Evolutionary conservation across 2,329 filamentous ascomycete genomes (phyloP), one percentile per base, ranked within the genome.

Genomic region (Diplocarpon mali): DNA sequence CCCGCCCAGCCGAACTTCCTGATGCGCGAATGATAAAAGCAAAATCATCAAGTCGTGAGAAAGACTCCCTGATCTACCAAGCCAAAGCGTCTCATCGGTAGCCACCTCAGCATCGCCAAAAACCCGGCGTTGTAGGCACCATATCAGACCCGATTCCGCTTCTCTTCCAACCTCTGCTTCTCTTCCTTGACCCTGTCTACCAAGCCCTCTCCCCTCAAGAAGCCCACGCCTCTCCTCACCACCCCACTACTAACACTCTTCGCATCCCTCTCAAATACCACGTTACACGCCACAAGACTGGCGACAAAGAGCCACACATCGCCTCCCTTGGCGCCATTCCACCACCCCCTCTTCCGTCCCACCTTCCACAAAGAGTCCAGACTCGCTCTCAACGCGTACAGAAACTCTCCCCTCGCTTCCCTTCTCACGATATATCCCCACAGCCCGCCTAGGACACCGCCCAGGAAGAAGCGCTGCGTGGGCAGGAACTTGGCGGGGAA

Each of bases 341-440:
- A 95, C 78, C 87, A 87, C 1, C 86, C 76, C 29, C 82, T 71
- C 77, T 96, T 96, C 44, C 84, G 77, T n/a, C 89, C 88, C 0
- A 94, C 86, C 69, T 94, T 94, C 86, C 88, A 96, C 37, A 88
- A 64, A 31, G 78, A 85, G 61, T 94, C 85, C 27, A 95, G 70
- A 48, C 83, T 87, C n/a, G 81, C 68, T 2, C 89, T 74, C 27
- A 84, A 78, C 52, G 78, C 80, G 64, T 92, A 92, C 49, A 95
- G 57, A 64, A 93, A 94, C 44, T 85, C 75, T 1, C 73, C 71
- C 13, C 84, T 68, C 35, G 81, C 76, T 48, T 73, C 68, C 40
- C 70, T 69, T 36, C 80, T 70, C 60, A 88, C 83, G 2, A 95
- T 66, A 62, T 85, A 85, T 0, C 85, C 85, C 80, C 89, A 95